These are phyloP conservation scores for Leccinum laetum DNA, from an alignment of 1,284 basidiomycete genomes.

Conservation along the genomic window DNA sequence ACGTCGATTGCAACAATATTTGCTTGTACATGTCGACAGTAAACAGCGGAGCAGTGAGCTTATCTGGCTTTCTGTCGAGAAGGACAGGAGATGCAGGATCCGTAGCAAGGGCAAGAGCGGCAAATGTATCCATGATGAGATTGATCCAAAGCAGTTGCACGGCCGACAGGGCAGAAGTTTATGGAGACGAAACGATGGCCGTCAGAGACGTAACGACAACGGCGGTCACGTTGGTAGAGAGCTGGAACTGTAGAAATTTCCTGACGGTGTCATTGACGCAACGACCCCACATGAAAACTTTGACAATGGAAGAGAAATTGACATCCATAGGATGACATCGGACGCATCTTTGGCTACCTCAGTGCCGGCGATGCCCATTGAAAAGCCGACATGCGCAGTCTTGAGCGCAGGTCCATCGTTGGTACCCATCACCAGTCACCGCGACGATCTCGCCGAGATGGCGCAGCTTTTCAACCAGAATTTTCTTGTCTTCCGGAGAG, in stretches of 20 bases:
- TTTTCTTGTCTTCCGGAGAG: constrained; percentile 95
- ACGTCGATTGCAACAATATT: constrained; percentile 70
- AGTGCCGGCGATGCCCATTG: constrained; percentile 98
- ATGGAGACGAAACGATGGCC: constrained; percentile 68
- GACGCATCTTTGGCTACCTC: constrained; percentile 99
- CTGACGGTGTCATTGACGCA: constrained; percentile 97
- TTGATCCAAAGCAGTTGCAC: no score
- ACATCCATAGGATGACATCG: constrained; percentile 98
- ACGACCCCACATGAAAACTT: constrained; percentile 98
- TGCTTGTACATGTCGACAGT: neutral
- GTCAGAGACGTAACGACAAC: constrained; percentile 94
- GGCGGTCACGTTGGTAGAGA: constrained; percentile 95
- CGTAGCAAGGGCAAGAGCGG: neutral
- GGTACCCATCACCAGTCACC: constrained; percentile 96
- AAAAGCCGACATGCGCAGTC: constrained; percentile 92
- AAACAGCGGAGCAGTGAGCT: no score
- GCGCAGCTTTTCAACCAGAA: constrained; percentile 90
- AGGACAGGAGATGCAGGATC: no score
- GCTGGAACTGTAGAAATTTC: constrained; percentile 98
- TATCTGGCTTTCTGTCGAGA: no score
- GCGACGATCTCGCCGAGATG: constrained; percentile 91
- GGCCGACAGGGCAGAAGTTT: no score
- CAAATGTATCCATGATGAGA: no score
- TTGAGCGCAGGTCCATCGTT: constrained; percentile 98
- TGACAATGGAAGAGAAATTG: constrained; percentile 95